Evolutionary conservation across 768 basidiomycete species (phyloP).

Genomic region (Filobasidium floriforme): DNA sequence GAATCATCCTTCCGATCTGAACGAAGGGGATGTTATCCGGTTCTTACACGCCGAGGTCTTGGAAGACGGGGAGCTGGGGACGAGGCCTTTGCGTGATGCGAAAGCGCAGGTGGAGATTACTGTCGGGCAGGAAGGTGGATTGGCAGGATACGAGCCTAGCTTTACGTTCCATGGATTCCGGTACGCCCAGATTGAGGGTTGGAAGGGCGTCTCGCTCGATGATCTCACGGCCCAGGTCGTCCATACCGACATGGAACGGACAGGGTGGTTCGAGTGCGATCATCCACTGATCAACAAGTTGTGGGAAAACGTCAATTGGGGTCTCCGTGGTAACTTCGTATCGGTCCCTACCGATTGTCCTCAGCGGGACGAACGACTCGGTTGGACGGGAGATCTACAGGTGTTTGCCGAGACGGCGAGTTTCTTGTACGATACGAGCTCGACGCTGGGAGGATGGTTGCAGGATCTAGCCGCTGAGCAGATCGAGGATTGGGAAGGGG

Average conservation of each 20-base stretch:
- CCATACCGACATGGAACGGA: slow-evolving; percentile 30
- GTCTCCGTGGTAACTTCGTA: slow-evolving; percentile 32
- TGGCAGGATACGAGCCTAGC: slow-evolving; percentile 34
- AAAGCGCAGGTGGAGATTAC: slow-evolving; percentile 25
- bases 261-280: slow-evolving; percentile 32
- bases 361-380: slow-evolving; percentile 42
- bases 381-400: slow-evolving; percentile 43
- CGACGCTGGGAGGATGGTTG: slow-evolving; percentile 34
- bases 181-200: slow-evolving; percentile 32
- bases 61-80: slow-evolving; percentile 39
- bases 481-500: slow-evolving; percentile 22
- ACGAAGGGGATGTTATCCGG: slow-evolving; percentile 20
- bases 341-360: slow-evolving; percentile 42
- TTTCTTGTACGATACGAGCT: slow-evolving; percentile 33
- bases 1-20: background rate
- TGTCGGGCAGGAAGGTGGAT: slow-evolving; percentile 18
- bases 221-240: slow-evolving; percentile 32
- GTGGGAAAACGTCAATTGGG: slow-evolving; percentile 34
- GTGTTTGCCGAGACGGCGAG: slow-evolving; percentile 37
- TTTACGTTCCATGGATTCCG: slow-evolving; percentile 43
- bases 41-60: slow-evolving; percentile 39
- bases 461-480: slow-evolving; percentile 35
- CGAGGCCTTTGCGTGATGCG: slow-evolving; percentile 32
- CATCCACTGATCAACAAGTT: slow-evolving; percentile 32
- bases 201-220: slow-evolving; percentile 9